Conservation (phyloP, 129 eudicot genomes). For the Daucus carota region DNA sequence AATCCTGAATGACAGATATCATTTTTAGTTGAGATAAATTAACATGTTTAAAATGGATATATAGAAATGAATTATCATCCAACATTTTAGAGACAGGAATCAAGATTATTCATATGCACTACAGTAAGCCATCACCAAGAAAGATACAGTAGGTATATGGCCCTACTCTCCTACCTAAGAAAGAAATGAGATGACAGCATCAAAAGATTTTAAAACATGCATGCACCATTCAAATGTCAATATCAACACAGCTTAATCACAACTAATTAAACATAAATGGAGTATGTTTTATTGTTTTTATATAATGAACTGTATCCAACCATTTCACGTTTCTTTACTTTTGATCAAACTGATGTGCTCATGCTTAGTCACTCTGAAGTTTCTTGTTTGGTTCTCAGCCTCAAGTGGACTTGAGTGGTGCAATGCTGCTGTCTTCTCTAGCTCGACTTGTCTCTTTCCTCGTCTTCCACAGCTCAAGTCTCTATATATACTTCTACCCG, state of each 20-base stretch:
- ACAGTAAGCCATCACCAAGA: not conserved
- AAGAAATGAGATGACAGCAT: constrained; percentile 6
- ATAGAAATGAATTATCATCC: not conserved
- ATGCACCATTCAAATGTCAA: constrained; percentile 19
- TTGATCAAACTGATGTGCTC: not conserved
- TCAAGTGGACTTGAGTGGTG: constrained; percentile 11
- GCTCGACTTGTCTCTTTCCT: not conserved
- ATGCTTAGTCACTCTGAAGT: constrained; percentile 16
- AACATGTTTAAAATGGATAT: not conserved
- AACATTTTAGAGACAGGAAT: not conserved
- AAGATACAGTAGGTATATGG: not conserved
- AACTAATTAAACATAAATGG: too few relatives aligned
- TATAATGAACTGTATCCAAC: constrained; percentile 16
- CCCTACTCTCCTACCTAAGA: constrained; percentile 1
- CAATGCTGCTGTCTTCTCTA: constrained; percentile 20
- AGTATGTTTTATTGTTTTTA: too few relatives aligned
- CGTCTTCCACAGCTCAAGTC: not conserved
- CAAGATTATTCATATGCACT: too few relatives aligned
- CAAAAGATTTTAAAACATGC: not conserved
- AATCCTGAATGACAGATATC: too few relatives aligned
- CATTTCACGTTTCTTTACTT: constrained; percentile 29
- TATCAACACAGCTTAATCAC: constrained; percentile 24
- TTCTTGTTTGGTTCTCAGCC: constrained; percentile 16
- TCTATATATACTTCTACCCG: constrained; percentile 25
- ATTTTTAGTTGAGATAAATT: not conserved